Evolutionary conservation across 116 monocot genomes (phyloP).

Genomic region (Cymodocea nodosa): DNA sequence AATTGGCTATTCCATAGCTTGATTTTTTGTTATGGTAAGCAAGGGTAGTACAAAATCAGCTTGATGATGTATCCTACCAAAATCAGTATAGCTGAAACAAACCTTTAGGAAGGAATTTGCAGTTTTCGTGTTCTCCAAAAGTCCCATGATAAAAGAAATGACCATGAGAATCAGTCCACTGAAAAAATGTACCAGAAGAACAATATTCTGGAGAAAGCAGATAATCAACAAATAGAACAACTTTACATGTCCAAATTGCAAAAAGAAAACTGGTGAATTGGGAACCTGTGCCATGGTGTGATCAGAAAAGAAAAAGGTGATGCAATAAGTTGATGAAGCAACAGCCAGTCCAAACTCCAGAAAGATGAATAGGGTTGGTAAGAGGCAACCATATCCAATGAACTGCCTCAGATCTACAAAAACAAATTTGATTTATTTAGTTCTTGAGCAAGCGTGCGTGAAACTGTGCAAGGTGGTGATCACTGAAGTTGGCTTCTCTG

Average conservation of each 20-base stretch:
- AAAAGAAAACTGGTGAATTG: background rate
- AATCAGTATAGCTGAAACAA: background rate
- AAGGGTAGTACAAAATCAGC: no score
- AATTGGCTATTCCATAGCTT: no score
- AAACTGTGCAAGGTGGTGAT: background rate
- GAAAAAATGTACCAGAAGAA: constrained; percentile 84
- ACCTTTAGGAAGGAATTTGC: constrained; percentile 77
- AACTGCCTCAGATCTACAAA: constrained; percentile 64
- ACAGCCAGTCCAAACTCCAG: constrained; percentile 72
- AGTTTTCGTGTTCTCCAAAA: constrained; percentile 49
- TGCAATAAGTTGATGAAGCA: constrained; percentile 83
- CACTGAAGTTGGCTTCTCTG: no score
- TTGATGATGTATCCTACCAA: no score
- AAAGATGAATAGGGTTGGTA: constrained; percentile 60
- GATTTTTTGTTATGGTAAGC: no score
- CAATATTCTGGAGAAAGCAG: constrained; percentile 55
- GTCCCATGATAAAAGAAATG: constrained; percentile 84
- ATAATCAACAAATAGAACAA: constrained; percentile 2
- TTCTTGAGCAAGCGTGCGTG: background rate
- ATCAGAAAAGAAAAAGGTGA: constrained; percentile 87
- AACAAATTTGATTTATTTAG: constrained; percentile 10
- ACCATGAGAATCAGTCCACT: constrained; percentile 86
- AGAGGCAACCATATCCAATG: constrained; percentile 56
- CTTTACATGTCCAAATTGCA: background rate
- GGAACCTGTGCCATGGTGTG: constrained; percentile 78